A percentile compares a stretch with the other conserved stretches of the same genome.
These are phyloP conservation scores for Candida sakaeoensis DNA, from an alignment of 805 yeast species.

Conservation along the genomic window DNA sequence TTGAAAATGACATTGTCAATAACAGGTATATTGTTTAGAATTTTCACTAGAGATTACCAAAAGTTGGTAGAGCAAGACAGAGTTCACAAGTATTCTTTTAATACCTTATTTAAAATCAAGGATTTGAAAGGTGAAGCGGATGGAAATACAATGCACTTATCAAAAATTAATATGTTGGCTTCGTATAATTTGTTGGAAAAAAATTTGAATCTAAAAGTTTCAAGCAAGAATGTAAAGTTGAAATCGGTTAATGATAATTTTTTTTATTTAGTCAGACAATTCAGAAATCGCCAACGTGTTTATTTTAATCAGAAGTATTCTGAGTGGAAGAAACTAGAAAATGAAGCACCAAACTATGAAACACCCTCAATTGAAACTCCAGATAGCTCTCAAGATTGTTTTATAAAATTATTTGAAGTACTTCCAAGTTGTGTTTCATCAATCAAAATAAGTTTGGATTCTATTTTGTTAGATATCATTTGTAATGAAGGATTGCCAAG, in stretches of 20 bases:
- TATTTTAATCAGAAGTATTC: conserved; percentile 25
- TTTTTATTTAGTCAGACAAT: conserved; percentile 30
- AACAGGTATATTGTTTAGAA: conserved; percentile 22
- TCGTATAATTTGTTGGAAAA: conserved; percentile 23
- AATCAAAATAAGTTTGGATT: conserved; percentile 23
- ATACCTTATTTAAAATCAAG: conserved; percentile 27
- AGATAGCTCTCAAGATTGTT: conserved; percentile 1
- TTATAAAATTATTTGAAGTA: conserved; percentile 26
- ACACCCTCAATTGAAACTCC: background rate
- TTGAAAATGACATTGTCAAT: conserved; percentile 20
- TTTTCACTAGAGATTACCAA: conserved; percentile 23
- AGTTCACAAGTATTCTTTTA: conserved; percentile 13
- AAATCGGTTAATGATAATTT: conserved; percentile 35
- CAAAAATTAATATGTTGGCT: conserved; percentile 24
- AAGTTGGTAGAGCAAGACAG: conserved; percentile 9
- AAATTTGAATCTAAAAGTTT: conserved; percentile 19
- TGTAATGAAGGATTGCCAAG: conserved; percentile 41
- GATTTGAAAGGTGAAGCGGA: conserved; percentile 26
- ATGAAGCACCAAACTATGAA: background rate
- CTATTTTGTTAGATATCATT: conserved; percentile 30
- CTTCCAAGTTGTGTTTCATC: conserved; percentile 27
- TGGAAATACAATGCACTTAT: conserved; percentile 26
- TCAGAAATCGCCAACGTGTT: conserved; percentile 25
- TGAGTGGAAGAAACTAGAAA: conserved; percentile 3
- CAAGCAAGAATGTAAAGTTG: conserved; percentile 24